Evolutionary conservation across 2,329 filamentous ascomycete species (phyloP).

Genomic region (Colletotrichum scovillei): DNA sequence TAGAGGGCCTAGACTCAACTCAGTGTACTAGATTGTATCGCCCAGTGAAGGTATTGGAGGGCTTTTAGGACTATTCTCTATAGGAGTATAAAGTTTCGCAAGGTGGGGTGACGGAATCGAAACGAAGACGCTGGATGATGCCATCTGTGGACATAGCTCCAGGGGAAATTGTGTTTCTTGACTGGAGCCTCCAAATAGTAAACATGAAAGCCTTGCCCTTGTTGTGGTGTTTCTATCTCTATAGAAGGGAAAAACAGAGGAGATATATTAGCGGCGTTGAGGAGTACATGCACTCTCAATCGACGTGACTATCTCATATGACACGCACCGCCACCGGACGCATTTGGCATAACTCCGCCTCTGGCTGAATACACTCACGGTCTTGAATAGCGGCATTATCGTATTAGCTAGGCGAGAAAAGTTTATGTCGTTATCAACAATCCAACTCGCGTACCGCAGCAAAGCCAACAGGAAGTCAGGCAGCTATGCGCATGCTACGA

Average conservation of each 20-base stretch:
- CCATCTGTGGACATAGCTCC: too few relatives aligned
- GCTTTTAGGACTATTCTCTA: not conserved
- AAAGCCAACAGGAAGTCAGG: not conserved
- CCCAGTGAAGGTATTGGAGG: not conserved
- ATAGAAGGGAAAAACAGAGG: too few relatives aligned
- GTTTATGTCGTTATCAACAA: too few relatives aligned
- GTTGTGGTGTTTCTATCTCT: too few relatives aligned
- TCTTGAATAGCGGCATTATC: too few relatives aligned
- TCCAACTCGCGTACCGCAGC: not conserved
- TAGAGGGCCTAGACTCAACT: not conserved
- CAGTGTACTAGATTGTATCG: not conserved
- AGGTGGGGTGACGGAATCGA: too few relatives aligned
- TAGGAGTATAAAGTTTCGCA: not conserved
- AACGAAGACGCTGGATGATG: too few relatives aligned
- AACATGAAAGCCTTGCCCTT: too few relatives aligned
- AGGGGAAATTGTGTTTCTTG: too few relatives aligned
- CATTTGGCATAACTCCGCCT: not conserved
- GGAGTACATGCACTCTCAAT: not conserved
- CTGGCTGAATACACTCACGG: too few relatives aligned
- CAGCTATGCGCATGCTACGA: not conserved
- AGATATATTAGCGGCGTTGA: not conserved
- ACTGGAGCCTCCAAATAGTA: too few relatives aligned
- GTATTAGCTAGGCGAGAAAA: too few relatives aligned
- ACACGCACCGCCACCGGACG: not conserved
- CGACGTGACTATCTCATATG: not conserved